phyloP scores from a whole-genome alignment of 1,284 basidiomycete genomes.

The Coniferiporia weirii region DNA sequence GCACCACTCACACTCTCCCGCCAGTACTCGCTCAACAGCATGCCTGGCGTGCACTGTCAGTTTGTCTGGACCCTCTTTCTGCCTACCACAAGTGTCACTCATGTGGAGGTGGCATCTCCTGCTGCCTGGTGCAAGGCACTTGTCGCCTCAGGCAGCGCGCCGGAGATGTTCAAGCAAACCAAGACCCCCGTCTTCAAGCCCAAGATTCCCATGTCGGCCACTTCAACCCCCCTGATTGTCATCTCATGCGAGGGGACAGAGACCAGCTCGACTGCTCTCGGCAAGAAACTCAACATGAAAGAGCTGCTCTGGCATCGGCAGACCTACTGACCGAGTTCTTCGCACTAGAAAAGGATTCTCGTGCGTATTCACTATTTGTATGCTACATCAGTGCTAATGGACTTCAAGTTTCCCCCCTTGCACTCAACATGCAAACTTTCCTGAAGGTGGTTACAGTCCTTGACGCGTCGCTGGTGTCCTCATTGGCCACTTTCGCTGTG shows the following conservation, averaged over 20 bases:
- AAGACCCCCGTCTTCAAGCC: slow-evolving; percentile 89
- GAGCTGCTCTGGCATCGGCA: slow-evolving; percentile 82
- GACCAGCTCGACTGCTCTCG: slow-evolving; percentile 70
- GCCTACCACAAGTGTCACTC: slow-evolving; percentile 45
- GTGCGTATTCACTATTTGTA: slow-evolving; percentile 42
- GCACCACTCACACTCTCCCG: slow-evolving; percentile 13
- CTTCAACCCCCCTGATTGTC: slow-evolving; percentile 81
- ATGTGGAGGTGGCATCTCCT: slow-evolving; percentile 56
- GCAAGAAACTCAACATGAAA: slow-evolving; percentile 82
- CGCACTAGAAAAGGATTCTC: slow-evolving; percentile 77
- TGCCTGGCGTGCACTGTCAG: slow-evolving; percentile 8
- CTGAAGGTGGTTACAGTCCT: slow-evolving; percentile 74
- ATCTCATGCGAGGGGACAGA: slow-evolving; percentile 83
- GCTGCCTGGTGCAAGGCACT: slow-evolving; percentile 65
- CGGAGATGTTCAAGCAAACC: slow-evolving; percentile 61
- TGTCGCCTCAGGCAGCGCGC: slow-evolving; percentile 32
- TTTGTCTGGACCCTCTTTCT: slow-evolving; percentile 30
- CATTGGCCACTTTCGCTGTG: slow-evolving; percentile 62
- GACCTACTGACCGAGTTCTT: slow-evolving; percentile 88
- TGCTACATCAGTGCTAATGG: slow-evolving; percentile 5
- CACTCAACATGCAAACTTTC: slow-evolving; percentile 65
- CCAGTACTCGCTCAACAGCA: slow-evolving; percentile 13
- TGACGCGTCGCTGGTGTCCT: slow-evolving; percentile 69
- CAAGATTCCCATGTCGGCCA: slow-evolving; percentile 85
- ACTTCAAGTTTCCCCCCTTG: slow-evolving; percentile 69